Conservation (phyloP, 2,329 filamentous ascomycete species). For the Talaromyces sp. region DNA sequence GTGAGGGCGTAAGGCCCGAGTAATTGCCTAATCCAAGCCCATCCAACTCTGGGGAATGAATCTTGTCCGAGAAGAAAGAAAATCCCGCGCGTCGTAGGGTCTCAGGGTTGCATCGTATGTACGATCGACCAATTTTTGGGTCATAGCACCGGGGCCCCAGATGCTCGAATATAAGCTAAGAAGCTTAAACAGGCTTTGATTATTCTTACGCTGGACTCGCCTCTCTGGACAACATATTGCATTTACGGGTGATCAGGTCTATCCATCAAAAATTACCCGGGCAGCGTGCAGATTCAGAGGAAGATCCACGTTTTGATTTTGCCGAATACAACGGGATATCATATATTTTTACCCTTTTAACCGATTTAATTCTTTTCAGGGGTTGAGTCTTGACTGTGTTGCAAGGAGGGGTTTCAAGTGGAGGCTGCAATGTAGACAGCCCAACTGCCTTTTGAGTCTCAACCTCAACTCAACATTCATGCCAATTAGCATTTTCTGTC, state of each 20-base stretch:
- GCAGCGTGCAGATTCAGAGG: not conserved
- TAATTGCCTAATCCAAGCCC: not conserved
- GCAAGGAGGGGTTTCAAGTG: too few relatives aligned
- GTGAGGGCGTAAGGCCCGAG: not conserved
- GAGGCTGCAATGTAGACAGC: too few relatives aligned
- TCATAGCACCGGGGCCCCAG: not conserved
- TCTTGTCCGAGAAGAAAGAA: not conserved
- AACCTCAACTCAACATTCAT: not conserved
- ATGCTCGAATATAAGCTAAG: not conserved
- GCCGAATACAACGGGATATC: not conserved
- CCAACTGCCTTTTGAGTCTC: not conserved
- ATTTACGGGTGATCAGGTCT: too few relatives aligned
- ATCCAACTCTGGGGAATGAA: not conserved
- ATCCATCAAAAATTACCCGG: not conserved
- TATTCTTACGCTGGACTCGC: not conserved
- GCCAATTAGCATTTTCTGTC: too few relatives aligned
- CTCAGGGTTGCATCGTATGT: not conserved
- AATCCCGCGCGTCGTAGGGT: not conserved
- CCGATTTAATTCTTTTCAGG: not conserved
- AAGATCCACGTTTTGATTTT: not conserved
- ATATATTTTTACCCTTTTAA: not conserved
- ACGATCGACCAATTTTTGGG: not conserved
- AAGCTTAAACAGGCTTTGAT: not conserved
- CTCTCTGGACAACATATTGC: too few relatives aligned
- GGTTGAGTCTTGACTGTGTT: too few relatives aligned